Evolutionary conservation across 1,284 basidiomycete genomes (phyloP).

Genomic region (Hypsizygus ulmarius): DNA sequence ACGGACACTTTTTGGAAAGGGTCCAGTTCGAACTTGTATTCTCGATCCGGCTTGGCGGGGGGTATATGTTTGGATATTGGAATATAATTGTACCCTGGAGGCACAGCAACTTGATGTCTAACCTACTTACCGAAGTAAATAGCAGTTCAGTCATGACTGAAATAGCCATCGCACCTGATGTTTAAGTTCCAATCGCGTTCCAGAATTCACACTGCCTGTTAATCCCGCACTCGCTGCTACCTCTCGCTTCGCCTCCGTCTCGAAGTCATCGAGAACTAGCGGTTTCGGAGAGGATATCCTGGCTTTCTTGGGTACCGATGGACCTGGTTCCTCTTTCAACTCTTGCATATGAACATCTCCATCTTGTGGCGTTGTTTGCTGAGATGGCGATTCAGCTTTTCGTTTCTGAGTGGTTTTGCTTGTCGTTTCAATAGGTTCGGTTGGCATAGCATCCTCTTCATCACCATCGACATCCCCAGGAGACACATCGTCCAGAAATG

Average conservation of each 20-base stretch:
- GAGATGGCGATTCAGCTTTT: slow-evolving; percentile 30
- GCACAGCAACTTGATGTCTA: slow-evolving; percentile 93
- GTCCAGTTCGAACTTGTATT: slow-evolving; percentile 96
- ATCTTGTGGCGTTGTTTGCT: slow-evolving; percentile 15
- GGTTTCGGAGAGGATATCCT: slow-evolving; percentile 59
- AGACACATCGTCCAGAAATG: slow-evolving; percentile 38
- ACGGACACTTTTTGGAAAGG: slow-evolving; percentile 97
- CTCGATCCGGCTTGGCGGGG: slow-evolving; percentile 84
- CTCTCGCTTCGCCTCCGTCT: slow-evolving; percentile 86
- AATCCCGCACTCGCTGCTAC: slow-evolving; percentile 83
- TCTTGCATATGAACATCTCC: slow-evolving; percentile 19
- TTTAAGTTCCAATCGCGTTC: slow-evolving; percentile 68
- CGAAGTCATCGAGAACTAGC: slow-evolving; percentile 85
- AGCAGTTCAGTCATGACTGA: slow-evolving; percentile 5
- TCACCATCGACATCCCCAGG: slow-evolving; percentile 25
- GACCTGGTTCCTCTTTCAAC: slow-evolving; percentile 27
- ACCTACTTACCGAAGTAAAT: slow-evolving; percentile 47
- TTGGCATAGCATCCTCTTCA: slow-evolving; percentile 21
- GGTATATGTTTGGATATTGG: slow-evolving; percentile 94
- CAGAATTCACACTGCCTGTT: slow-evolving; percentile 65
- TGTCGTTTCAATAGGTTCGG: slow-evolving; percentile 10
- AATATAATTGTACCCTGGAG: slow-evolving; percentile 88
- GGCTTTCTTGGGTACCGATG: slow-evolving; percentile 45
- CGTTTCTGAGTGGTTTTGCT: slow-evolving; percentile 28
- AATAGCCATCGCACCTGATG: slow-evolving; percentile 60